These are phyloP conservation scores for Aspergillus proliferans DNA, from an alignment of 2,329 filamentous ascomycete species.

Conservation along the genomic window DNA sequence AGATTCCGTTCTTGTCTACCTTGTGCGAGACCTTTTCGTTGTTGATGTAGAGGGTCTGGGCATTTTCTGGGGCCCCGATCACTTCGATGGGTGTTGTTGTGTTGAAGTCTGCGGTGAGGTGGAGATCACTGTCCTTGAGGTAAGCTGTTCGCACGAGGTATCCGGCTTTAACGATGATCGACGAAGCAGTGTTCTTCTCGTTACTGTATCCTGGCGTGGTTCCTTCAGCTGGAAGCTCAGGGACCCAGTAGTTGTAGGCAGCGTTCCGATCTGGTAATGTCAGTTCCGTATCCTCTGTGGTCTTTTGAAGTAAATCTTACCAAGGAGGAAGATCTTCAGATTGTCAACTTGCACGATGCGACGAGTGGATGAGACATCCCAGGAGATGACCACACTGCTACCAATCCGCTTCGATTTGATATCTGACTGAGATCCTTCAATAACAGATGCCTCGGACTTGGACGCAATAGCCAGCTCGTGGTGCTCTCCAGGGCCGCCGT, in stretches of 20 bases:
- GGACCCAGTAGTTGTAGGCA: slow-evolving; percentile 42
- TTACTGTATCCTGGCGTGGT: slow-evolving; percentile 26
- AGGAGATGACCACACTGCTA: slow-evolving; percentile 39
- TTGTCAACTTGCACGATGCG: slow-evolving; percentile 34
- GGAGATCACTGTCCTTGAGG: slow-evolving; percentile 51
- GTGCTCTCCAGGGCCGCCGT: slow-evolving; percentile 34
- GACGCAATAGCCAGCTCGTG: slow-evolving; percentile 36
- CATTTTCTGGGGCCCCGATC: slow-evolving; percentile 53
- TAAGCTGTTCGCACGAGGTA: slow-evolving; percentile 45
- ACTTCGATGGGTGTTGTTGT: slow-evolving; percentile 62
- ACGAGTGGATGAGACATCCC: slow-evolving; percentile 48
- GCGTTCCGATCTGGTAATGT: slow-evolving; percentile 45
- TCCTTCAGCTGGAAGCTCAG: slow-evolving; percentile 26
- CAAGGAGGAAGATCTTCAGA: slow-evolving; percentile 50
- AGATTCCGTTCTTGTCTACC: slow-evolving; percentile 40
- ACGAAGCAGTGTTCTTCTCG: slow-evolving; percentile 22
- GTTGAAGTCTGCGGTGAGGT: slow-evolving; percentile 67
- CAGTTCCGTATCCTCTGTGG: background rate
- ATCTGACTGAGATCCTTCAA: slow-evolving; percentile 27
- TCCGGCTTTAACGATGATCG: slow-evolving; percentile 38
- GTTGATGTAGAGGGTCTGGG: slow-evolving; percentile 59
- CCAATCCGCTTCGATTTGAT: slow-evolving; percentile 25
- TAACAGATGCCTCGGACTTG: slow-evolving; percentile 18
- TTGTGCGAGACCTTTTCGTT: slow-evolving; percentile 40
- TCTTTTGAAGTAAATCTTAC: slow-evolving; percentile 28